These are phyloP conservation scores for Penicillium polonicum DNA, from an alignment of 2,329 filamentous ascomycete genomes.

Conservation along the genomic window DNA sequence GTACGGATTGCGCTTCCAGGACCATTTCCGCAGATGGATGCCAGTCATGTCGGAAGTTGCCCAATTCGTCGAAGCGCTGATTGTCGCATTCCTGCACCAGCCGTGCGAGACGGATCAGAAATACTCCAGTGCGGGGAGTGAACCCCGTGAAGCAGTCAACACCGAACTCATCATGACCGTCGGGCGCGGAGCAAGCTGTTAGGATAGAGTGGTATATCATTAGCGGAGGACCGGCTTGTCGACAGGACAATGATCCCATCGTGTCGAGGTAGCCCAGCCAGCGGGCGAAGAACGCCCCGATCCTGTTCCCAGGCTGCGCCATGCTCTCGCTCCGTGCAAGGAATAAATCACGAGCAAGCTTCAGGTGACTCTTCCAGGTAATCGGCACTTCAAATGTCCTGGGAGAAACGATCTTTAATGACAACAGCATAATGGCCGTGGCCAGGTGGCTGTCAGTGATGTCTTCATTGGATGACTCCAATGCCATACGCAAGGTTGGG, in stretches of 20 bases:
- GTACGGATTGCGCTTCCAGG: conserved; percentile 58
- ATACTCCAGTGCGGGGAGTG: conserved; percentile 67
- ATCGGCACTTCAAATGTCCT: conserved; percentile 78
- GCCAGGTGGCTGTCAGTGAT: conserved; percentile 73
- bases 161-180: conserved; percentile 62
- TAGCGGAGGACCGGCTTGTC: conserved; percentile 53
- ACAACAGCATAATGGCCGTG: conserved; percentile 80
- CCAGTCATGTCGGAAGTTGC: conserved; percentile 57
- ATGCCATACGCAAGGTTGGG: conserved; percentile 65
- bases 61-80: conserved; percentile 59
- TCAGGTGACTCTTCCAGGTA: conserved; percentile 76
- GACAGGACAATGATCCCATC: conserved; percentile 67
- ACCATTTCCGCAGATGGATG: conserved; percentile 55
- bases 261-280: conserved; percentile 87
- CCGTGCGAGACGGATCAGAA: conserved; percentile 70
- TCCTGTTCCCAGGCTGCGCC: conserved; percentile 55
- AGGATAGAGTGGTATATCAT: conserved; percentile 49
- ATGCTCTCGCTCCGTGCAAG: conserved; percentile 61
- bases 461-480: conserved; percentile 60
- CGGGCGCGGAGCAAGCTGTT: conserved; percentile 50
- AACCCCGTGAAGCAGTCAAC: conserved; percentile 83
- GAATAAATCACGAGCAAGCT: conserved; percentile 73
- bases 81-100: conserved; percentile 68
- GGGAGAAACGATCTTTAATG: conserved; percentile 78
- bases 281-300: conserved; percentile 70